Evolutionary conservation across 257 asterid species (phyloP).

Genomic region (Salvia hispanica): DNA sequence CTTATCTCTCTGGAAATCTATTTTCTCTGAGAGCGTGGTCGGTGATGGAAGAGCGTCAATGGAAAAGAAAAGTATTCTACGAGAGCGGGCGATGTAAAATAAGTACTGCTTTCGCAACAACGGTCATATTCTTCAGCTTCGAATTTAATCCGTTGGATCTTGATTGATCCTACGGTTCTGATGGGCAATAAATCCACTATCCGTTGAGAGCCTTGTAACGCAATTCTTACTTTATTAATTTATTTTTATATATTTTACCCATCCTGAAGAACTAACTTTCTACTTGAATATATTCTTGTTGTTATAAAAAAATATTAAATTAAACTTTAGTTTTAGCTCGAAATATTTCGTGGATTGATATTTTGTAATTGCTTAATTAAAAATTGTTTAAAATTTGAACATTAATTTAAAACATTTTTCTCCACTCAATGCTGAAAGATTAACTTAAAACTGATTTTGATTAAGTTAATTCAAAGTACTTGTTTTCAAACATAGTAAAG

Average conservation of each 20-base stretch:
- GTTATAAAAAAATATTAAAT: too few relatives aligned
- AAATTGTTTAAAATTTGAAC: too few relatives aligned
- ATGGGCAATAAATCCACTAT: constrained; percentile 40
- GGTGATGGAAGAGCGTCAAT: background rate
- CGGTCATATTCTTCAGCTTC: constrained; percentile 51
- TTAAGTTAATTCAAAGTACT: too few relatives aligned
- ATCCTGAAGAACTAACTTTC: too few relatives aligned
- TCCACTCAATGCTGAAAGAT: too few relatives aligned
- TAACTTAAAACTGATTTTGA: too few relatives aligned
- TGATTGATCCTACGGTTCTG: constrained; percentile 32
- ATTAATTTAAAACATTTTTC: too few relatives aligned
- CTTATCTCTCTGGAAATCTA: background rate
- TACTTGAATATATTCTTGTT: too few relatives aligned
- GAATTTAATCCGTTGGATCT: constrained; percentile 42
- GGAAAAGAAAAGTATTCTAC: background rate
- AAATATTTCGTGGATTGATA: background rate
- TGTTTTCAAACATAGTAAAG: too few relatives aligned
- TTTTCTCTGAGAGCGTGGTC: too few relatives aligned
- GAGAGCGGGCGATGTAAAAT: background rate
- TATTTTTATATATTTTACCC: background rate
- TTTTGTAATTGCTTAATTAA: background rate
- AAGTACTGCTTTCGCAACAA: constrained; percentile 24
- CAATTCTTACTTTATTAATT: too few relatives aligned
- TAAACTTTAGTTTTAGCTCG: background rate
- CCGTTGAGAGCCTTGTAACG: constrained; percentile 45